These are phyloP conservation scores for Aegilops umbellulata DNA, from an alignment of 176 grass and related monocot genomes.

Conservation along the genomic window DNA sequence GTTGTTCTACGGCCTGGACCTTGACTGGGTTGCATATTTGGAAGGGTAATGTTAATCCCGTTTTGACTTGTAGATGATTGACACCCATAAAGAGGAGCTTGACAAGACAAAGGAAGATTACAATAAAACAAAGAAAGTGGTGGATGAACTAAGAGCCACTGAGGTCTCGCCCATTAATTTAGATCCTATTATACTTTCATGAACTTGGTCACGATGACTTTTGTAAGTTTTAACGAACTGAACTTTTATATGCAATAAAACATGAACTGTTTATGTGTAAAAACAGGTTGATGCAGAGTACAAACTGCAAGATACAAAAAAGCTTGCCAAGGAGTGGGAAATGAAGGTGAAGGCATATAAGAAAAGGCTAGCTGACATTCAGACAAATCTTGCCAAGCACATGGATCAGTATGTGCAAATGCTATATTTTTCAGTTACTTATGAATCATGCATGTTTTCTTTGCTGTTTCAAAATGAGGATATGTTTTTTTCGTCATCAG, in stretches of 20 bases:
- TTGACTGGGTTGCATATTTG: conserved; percentile 1
- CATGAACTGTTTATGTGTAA: not conserved
- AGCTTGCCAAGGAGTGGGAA: conserved; percentile 71
- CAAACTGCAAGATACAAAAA: conserved; percentile 79
- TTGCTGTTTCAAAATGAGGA: not conserved
- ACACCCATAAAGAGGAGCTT: conserved; percentile 73
- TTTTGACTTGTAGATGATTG: conserved; percentile 64
- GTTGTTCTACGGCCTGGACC: conserved; percentile 4
- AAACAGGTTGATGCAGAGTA: conserved; percentile 83
- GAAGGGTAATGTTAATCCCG: not conserved
- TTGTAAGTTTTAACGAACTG: not conserved
- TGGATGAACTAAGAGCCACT: conserved; percentile 75
- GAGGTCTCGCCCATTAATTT: conserved; percentile 51
- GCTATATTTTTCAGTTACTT: not conserved
- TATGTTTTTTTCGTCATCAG: conserved; percentile 37
- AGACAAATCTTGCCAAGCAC: conserved; percentile 67
- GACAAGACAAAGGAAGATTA: conserved; percentile 89
- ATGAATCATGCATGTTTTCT: not conserved
- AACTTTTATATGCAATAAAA: not conserved
- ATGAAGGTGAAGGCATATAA: conserved; percentile 73
- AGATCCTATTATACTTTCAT: conserved; percentile 13
- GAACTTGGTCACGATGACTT: not conserved
- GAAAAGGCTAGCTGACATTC: conserved; percentile 77
- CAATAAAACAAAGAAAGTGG: conserved; percentile 74
- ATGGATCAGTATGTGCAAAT: conserved; percentile 74